Percentiles rank a stretch among this genome's conserved stretches.
Evolutionary conservation across 768 basidiomycete genomes (phyloP).

Genomic region (Trametes cubensis): DNA sequence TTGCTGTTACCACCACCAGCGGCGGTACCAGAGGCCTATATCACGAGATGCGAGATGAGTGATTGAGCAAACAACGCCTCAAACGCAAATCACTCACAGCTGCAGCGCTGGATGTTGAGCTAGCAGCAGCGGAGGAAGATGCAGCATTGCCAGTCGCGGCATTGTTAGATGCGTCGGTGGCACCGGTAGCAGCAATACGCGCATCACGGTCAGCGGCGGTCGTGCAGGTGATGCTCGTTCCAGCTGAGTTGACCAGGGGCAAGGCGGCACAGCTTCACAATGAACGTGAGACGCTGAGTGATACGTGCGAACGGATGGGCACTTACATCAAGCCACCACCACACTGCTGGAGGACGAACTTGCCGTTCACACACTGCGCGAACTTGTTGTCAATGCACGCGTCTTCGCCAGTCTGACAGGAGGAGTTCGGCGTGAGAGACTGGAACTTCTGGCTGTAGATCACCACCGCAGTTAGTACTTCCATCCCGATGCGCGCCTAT

Average conservation of each 20-base stretch:
- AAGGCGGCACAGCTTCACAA: slow-evolving; percentile 57
- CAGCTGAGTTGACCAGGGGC: slow-evolving; percentile 44
- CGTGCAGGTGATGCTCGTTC: slow-evolving; percentile 56
- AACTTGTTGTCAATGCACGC: slow-evolving; percentile 54
- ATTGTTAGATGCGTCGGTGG: slow-evolving; percentile 16
- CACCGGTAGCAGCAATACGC: slow-evolving; percentile 40
- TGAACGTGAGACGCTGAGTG: slow-evolving; percentile 26
- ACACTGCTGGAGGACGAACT: slow-evolving; percentile 37
- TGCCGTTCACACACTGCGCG: slow-evolving; percentile 58
- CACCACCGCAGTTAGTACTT: not conserved
- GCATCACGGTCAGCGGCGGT: slow-evolving; percentile 45
- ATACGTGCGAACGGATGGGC: slow-evolving; percentile 18
- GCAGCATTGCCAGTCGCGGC: slow-evolving; percentile 1
- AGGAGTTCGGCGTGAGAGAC: slow-evolving; percentile 45
- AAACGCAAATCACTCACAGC: slow-evolving; percentile 35
- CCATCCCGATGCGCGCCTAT: not conserved
- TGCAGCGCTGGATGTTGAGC: slow-evolving; percentile 13
- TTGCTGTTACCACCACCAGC: slow-evolving; percentile 4
- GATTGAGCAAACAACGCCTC: not conserved
- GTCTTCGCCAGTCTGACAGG: slow-evolving; percentile 47
- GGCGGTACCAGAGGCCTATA: slow-evolving; percentile 24
- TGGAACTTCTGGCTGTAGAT: slow-evolving; percentile 45
- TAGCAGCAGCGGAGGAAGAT: not conserved
- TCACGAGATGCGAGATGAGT: not conserved
- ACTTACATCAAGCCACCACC: slow-evolving; percentile 26